Percentiles rank a stretch among this genome's conserved stretches.
These are phyloP conservation scores for Lathyrus oleraceus DNA, from an alignment of 306 rosid species.

Conservation along the genomic window DNA sequence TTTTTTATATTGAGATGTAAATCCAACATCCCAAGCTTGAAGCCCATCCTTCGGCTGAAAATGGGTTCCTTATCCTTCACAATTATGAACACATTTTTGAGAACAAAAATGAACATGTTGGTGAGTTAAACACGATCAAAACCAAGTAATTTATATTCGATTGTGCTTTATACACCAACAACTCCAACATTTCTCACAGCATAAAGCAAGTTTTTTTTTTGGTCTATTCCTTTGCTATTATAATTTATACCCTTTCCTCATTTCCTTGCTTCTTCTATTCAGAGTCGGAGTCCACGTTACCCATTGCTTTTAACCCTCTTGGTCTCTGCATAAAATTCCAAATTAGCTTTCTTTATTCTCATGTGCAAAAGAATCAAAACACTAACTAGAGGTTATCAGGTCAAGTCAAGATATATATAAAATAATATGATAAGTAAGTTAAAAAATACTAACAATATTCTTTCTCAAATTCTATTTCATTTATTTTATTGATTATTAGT, in stretches of 20 bases:
- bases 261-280: constrained; percentile 48
- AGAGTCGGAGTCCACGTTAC: constrained; percentile 80
- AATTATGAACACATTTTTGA: background rate
- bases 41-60: background rate
- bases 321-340: constrained; percentile 65
- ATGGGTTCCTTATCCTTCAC: background rate
- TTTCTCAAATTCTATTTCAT: background rate
- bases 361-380: constrained; percentile 7
- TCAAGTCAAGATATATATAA: constrained; percentile 4
- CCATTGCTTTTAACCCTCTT: constrained; percentile 93
- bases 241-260: constrained; percentile 12
- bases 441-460: background rate
- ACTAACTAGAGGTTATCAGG: background rate
- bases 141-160: constrained; percentile 30
- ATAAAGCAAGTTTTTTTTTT: constrained; percentile 24
- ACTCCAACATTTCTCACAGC: constrained; percentile 37
- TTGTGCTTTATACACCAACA: constrained; percentile 33
- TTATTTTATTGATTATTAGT: background rate
- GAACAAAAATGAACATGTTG: background rate
- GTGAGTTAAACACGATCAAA: constrained; percentile 21
- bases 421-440: background rate
- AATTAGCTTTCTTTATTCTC: constrained; percentile 5
- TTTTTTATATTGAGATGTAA: background rate
- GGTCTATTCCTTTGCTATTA: background rate
- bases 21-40: background rate